Conservation (phyloP, 2,329 filamentous ascomycete genomes). For the Didymella segeticola region DNA sequence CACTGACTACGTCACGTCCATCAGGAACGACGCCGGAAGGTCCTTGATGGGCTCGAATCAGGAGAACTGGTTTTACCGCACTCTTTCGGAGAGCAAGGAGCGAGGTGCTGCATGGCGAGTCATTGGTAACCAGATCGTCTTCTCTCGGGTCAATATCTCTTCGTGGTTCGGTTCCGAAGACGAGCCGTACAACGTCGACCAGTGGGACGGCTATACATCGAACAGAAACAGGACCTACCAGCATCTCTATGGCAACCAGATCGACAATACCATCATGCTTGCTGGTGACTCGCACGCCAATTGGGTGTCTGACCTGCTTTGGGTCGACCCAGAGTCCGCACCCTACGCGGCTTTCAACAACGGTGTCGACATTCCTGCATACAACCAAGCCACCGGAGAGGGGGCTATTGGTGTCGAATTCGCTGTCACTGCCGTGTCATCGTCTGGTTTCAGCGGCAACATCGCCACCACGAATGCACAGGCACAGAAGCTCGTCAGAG, state of each 20-base stretch:
- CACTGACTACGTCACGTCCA: slow-evolving; percentile 63
- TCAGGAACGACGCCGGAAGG: slow-evolving; percentile 69
- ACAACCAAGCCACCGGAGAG: slow-evolving; percentile 44
- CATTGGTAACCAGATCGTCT: slow-evolving; percentile 69
- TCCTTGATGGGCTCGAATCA: slow-evolving; percentile 73
- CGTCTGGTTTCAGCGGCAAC: slow-evolving; percentile 55
- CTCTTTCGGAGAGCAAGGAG: slow-evolving; percentile 56
- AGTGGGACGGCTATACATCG: slow-evolving; percentile 64
- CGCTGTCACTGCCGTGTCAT: slow-evolving; percentile 61
- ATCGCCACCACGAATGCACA: slow-evolving; percentile 56
- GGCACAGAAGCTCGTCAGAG: slow-evolving; percentile 32
- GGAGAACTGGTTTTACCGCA: slow-evolving; percentile 65
- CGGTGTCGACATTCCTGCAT: slow-evolving; percentile 29
- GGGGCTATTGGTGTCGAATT: slow-evolving; percentile 54
- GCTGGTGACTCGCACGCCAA: slow-evolving; percentile 71
- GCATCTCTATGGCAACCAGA: slow-evolving; percentile 68
- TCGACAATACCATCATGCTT: slow-evolving; percentile 73
- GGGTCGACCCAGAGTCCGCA: slow-evolving; percentile 36
- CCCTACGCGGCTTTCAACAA: slow-evolving; percentile 20
- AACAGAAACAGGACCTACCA: slow-evolving; percentile 73
- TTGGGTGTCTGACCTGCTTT: slow-evolving; percentile 56
- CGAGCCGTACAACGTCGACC: slow-evolving; percentile 56
- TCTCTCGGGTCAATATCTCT: slow-evolving; percentile 28
- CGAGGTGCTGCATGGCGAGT: slow-evolving; percentile 72
- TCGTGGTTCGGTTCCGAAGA: slow-evolving; percentile 10